Conservation (phyloP, 1,284 basidiomycete genomes). For the Clitocybe nebularis region DNA sequence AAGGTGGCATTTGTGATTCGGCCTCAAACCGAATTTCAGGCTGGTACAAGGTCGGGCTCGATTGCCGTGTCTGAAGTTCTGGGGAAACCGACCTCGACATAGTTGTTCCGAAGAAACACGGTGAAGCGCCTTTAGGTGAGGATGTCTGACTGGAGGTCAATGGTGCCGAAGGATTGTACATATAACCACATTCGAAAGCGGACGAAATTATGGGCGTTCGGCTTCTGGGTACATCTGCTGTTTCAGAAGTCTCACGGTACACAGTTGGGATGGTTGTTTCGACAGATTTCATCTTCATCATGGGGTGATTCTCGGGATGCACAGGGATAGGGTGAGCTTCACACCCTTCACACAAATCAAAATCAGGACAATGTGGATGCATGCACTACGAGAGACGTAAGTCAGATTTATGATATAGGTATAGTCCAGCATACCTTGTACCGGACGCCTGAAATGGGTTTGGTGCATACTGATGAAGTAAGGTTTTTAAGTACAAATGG, state of each 20-base stretch:
- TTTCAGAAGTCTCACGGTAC: slow-evolving; percentile 26
- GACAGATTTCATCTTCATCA: slow-evolving; percentile 72
- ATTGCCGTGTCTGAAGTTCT: too few species aligned
- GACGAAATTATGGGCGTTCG: neutral
- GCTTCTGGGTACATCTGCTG: too few species aligned
- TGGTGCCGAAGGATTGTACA: slow-evolving; percentile 9
- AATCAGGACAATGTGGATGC: slow-evolving; percentile 78
- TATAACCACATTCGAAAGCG: slow-evolving; percentile 12
- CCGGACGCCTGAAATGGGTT: slow-evolving; percentile 56
- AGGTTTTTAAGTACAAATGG: neutral
- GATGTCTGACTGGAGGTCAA: too few species aligned
- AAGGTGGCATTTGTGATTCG: too few species aligned
- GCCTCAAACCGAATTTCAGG: too few species aligned
- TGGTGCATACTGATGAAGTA: slow-evolving; percentile 41
- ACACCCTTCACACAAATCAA: slow-evolving; percentile 79
- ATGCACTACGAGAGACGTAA: slow-evolving; percentile 57
- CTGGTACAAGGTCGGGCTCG: too few species aligned
- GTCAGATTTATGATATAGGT: slow-evolving; percentile 10
- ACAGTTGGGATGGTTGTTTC: slow-evolving; percentile 52
- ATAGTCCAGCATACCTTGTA: slow-evolving; percentile 54
- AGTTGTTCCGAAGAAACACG: too few species aligned
- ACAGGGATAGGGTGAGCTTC: slow-evolving; percentile 77
- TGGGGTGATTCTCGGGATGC: slow-evolving; percentile 71
- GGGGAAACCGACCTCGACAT: too few species aligned
- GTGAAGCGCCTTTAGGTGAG: too few species aligned